Evolutionary conservation across 805 yeast species (phyloP).

Genomic region (Metschnikowia arizonensis): DNA sequence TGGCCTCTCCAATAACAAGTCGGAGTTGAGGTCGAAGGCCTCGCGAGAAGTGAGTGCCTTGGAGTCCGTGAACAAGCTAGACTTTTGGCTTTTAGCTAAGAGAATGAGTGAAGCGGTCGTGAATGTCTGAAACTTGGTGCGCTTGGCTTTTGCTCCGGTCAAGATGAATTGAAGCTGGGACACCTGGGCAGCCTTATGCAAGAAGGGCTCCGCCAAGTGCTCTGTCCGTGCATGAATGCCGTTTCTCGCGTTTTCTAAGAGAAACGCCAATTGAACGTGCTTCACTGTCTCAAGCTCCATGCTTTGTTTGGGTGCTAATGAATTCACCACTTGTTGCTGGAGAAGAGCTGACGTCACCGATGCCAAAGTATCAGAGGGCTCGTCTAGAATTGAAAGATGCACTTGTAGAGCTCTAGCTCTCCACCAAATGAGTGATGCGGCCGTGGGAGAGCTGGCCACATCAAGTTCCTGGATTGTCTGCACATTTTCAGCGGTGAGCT

Average conservation of each 20-base stretch:
- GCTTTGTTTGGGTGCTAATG: slow-evolving; percentile 27
- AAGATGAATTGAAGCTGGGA: slow-evolving; percentile 61
- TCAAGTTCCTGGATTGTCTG: slow-evolving; percentile 8
- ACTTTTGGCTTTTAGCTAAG: slow-evolving; percentile 53
- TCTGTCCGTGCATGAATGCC: slow-evolving; percentile 63
- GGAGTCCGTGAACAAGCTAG: slow-evolving; percentile 21
- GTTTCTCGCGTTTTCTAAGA: slow-evolving; percentile 65
- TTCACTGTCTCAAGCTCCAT: slow-evolving; percentile 27
- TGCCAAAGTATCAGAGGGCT: slow-evolving; percentile 50
- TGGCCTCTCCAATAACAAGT: slow-evolving; percentile 72
- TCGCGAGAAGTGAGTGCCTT: slow-evolving; percentile 43
- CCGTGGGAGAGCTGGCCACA: slow-evolving; percentile 26
- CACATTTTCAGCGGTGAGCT: slow-evolving; percentile 18
- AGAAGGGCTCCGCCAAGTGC: slow-evolving; percentile 50
- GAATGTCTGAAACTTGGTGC: slow-evolving; percentile 75
- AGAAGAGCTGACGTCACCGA: slow-evolving; percentile 41
- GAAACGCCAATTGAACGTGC: slow-evolving; percentile 45
- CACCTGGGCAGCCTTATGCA: slow-evolving; percentile 52
- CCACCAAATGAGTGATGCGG: slow-evolving; percentile 69
- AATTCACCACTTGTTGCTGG: slow-evolving; percentile 27
- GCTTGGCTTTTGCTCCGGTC: slow-evolving; percentile 84
- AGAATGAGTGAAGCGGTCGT: slow-evolving; percentile 73
- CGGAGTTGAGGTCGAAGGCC: slow-evolving; percentile 64
- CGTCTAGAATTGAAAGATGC: slow-evolving; percentile 61
- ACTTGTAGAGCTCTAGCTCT: slow-evolving; percentile 62